Evolutionary conservation across 2,329 filamentous ascomycete genomes (phyloP).

Genomic region (Cryphonectria carpinicola): DNA sequence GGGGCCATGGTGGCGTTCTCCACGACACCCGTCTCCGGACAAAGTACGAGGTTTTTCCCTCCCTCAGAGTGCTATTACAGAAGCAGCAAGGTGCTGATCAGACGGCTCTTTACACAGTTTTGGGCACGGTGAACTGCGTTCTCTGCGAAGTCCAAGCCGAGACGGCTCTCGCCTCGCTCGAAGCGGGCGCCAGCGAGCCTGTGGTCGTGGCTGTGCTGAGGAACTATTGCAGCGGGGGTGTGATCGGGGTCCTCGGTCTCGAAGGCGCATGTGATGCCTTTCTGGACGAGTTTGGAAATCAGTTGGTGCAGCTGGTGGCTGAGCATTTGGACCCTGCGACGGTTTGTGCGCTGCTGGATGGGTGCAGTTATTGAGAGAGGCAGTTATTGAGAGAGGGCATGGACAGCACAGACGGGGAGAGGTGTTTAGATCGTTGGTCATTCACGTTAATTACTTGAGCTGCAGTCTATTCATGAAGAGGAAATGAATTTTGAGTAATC

Average conservation of each 20-base stretch:
- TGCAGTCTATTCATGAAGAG: not conserved
- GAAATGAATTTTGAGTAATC: not conserved
- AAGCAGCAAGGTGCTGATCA: not conserved
- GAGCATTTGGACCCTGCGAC: not conserved
- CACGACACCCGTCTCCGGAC: not conserved
- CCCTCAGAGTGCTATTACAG: not conserved
- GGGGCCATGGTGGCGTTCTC: not conserved
- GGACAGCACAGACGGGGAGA: not conserved
- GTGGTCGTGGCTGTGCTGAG: not conserved
- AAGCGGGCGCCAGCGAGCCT: not conserved
- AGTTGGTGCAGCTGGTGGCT: not conserved
- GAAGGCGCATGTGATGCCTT: not conserved
- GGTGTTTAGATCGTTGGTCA: not conserved
- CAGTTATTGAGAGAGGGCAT: not conserved
- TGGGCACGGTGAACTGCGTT: not conserved
- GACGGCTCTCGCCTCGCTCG: not conserved
- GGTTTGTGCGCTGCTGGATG: not conserved
- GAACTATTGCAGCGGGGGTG: not conserved
- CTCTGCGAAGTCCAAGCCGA: conserved; percentile 2
- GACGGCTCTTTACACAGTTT: not conserved
- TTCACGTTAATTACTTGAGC: not conserved
- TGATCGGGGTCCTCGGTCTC: not conserved
- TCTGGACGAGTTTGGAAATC: not conserved
- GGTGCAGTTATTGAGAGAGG: not conserved
- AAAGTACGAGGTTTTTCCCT: not conserved